Evolutionary conservation across 257 asterid species (phyloP).

Genomic region (Penstemon barbatus): DNA sequence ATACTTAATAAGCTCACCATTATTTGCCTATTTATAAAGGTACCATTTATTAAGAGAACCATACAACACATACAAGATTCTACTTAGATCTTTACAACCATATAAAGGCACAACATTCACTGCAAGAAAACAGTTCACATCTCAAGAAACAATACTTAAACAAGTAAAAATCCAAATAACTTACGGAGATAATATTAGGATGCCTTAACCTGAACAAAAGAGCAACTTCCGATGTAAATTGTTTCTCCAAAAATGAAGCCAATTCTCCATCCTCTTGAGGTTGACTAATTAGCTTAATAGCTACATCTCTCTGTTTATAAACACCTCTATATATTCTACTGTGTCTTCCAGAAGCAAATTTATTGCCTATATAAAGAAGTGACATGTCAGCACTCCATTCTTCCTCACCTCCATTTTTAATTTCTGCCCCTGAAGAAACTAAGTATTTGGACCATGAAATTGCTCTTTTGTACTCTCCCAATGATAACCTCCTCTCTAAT

Average conservation of each 20-base stretch:
- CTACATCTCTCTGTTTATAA: constrained; percentile 84
- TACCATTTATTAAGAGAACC: neutral
- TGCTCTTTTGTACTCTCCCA: constrained; percentile 90
- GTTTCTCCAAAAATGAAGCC: constrained; percentile 86
- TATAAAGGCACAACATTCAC: constrained; percentile 24
- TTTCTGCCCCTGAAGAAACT: constrained; percentile 81
- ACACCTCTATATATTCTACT: constrained; percentile 93
- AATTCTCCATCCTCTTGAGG: constrained; percentile 93
- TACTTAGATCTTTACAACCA: neutral
- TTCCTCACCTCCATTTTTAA: constrained; percentile 69
- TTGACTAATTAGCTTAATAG: constrained; percentile 91
- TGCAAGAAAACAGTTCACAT: neutral
- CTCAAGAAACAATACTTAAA: neutral
- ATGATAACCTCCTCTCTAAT: constrained; percentile 83
- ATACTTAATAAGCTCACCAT: too few species aligned
- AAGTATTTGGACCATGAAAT: constrained; percentile 93
- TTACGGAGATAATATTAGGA: constrained; percentile 91
- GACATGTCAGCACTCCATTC: constrained; percentile 99
- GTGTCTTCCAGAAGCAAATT: constrained; percentile 91
- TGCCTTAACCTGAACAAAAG: constrained; percentile 77
- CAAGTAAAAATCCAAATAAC: constrained; percentile 28
- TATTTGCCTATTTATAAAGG: neutral
- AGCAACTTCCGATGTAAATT: constrained; percentile 86
- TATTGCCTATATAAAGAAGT: constrained; percentile 82
- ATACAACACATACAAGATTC: neutral